Base-by-base conservation (phyloP, 2,329 filamentous ascomycete genomes). In the Hymenoscyphus fraxineus region DNA sequence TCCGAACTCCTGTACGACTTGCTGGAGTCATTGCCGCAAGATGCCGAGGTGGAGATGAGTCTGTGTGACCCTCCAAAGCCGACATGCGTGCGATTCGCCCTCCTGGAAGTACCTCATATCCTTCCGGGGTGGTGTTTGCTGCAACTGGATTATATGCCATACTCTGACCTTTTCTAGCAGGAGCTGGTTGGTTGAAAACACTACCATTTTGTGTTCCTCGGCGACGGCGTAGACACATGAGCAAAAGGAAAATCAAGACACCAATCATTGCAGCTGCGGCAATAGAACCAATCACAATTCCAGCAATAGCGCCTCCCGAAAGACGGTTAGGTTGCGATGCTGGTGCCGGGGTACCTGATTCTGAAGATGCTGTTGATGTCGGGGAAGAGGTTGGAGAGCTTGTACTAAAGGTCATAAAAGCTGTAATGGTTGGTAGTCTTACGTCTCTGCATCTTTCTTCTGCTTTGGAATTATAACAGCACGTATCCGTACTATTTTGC, bases 11-110 rank as follows among this genome's bases (percentile, higher is more conserved):
- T 6, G 76, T 80, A 31, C 78, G 79, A 10, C 81, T 81, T 7
- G 77, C 79, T 12, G 76, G 75, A 35, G 65, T 68, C 32, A 62
- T 39, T n/a, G 41, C 65, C 4, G 61, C 61, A 27, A 54, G 56
- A 22, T 63, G 63, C 40, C 67, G 69, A 38, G 72, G 67, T 15
- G 86, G 82, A 2, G 86, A 85, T 3, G 86, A 85, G 27, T 87
- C 84, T 0, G 87, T 86, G 62, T 89, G 86, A 5, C 88, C 89
- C 78, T 97, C 94, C 61, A 99, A 78, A 40, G 95, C 95, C 47
- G 94, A 93, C 95, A 99, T 98, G 63, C 95, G 88, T 47, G 95
- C 92, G 65, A 99, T 95, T 67, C 95, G 89, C 38, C 92, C 93
- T 55, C 93, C 93, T 6, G 93, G 91, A 12, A 96, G 82, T 16